Conservation (phyloP, 129 eudicot genomes). For the Tagetes erecta region DNA sequence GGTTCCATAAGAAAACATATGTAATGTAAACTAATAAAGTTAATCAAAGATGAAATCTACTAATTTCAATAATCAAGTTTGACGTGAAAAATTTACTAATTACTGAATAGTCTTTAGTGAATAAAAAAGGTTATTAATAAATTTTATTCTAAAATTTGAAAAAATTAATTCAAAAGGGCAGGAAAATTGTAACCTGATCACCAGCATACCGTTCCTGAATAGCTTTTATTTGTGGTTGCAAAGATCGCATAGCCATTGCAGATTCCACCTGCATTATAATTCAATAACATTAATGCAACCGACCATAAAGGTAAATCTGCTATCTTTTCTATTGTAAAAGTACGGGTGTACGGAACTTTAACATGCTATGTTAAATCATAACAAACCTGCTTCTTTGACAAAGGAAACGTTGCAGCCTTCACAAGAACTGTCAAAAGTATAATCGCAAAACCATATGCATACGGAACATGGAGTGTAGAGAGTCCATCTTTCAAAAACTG, state of each 20-base stretch:
- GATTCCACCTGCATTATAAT: constrained; percentile 77
- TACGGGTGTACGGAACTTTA: not conserved
- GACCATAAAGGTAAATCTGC: not conserved
- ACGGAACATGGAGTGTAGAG: constrained; percentile 77
- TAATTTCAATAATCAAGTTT: not conserved
- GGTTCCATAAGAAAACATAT: not conserved
- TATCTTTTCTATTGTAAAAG: not conserved
- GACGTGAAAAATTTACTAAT: not conserved
- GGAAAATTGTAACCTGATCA: constrained; percentile 75
- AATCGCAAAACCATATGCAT: constrained; percentile 85
- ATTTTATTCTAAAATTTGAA: not conserved
- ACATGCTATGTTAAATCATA: not conserved
- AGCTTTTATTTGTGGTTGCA: constrained; percentile 97
- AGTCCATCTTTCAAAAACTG: constrained; percentile 83
- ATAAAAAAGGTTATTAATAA: not conserved
- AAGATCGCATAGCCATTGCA: constrained; percentile 93
- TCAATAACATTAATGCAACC: not conserved
- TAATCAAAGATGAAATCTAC: not conserved
- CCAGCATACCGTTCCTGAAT: constrained; percentile 96
- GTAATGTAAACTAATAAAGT: not conserved
- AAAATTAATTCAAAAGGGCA: not conserved
- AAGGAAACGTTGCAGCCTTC: constrained; percentile 87
- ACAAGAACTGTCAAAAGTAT: constrained; percentile 78
- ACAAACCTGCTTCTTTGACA: constrained; percentile 80
- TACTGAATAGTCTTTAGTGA: not conserved